A percentile compares a stretch with the other conserved stretches of the same genome.
These are phyloP conservation scores for Punica granatum DNA, from an alignment of 345 rosid genomes.

Conservation along the genomic window DNA sequence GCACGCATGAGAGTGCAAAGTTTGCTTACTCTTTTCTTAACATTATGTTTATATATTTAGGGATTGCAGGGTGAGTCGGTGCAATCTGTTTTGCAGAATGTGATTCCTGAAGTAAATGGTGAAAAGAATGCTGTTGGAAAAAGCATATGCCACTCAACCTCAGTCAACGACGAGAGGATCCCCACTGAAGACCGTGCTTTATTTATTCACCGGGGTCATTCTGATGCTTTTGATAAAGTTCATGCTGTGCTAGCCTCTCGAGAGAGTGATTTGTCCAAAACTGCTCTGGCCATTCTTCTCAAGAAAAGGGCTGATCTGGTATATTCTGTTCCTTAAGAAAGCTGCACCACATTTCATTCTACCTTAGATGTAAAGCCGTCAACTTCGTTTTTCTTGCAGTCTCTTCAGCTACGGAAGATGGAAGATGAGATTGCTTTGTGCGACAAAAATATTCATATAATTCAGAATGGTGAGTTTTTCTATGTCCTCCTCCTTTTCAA, in stretches of 20 bases:
- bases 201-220: conserved; percentile 19
- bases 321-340: conserved; percentile 14
- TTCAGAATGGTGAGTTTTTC: conserved; percentile 34
- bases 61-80: background rate
- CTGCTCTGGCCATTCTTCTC: conserved; percentile 37
- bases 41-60: background rate
- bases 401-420: conserved; percentile 46
- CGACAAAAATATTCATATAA: conserved; percentile 38
- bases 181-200: conserved; percentile 12
- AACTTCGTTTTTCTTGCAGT: conserved; percentile 33
- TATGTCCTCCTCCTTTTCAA: background rate
- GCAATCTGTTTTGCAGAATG: background rate
- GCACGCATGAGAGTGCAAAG: background rate
- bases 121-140: conserved; percentile 21
- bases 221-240: conserved; percentile 28
- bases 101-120: conserved; percentile 19
- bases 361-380: conserved; percentile 1
- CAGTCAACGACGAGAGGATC: conserved; percentile 13
- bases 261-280: conserved; percentile 33
- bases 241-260: conserved; percentile 28
- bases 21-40: background rate
- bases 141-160: conserved; percentile 6
- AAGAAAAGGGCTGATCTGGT: conserved; percentile 64
- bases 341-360: background rate
- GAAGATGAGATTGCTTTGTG: conserved; percentile 65